phyloP scores from a whole-genome alignment of 257 asterid genomes.

The Fraxinus americana region DNA sequence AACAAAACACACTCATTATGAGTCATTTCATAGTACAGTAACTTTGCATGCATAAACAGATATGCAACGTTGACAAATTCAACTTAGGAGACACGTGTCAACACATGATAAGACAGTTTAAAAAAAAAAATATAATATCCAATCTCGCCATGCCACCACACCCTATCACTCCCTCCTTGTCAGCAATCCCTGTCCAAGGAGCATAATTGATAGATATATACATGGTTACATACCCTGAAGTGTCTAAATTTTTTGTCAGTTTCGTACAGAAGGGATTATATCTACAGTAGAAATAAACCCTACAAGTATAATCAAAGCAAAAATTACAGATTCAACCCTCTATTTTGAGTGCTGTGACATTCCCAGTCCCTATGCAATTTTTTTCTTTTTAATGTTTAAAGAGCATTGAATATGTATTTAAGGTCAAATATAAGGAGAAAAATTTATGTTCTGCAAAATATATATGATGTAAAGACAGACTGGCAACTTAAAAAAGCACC shows the following conservation, averaged over 20 bases:
- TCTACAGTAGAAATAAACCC: constrained; percentile 12
- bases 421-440: neutral
- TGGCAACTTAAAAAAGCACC: too few species aligned
- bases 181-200: too few species aligned
- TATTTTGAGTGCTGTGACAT: neutral
- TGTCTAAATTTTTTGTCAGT: constrained; percentile 45
- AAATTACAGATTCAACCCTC: constrained; percentile 12
- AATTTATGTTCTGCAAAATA: too few species aligned
- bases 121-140: too few species aligned
- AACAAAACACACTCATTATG: constrained; percentile 32
- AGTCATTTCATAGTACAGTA: constrained; percentile 35
- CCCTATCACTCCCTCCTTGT: too few species aligned
- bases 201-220: constrained; percentile 18
- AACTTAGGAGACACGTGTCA: too few species aligned
- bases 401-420: neutral
- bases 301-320: neutral
- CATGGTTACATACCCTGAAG: constrained; percentile 47
- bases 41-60: constrained; percentile 52
- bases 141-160: too few species aligned
- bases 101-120: too few species aligned
- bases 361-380: too few species aligned
- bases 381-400: too few species aligned
- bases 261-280: constrained; percentile 29
- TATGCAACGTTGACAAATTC: too few species aligned
- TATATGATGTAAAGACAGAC: too few species aligned